Conservation (phyloP, 2,329 filamentous ascomycete genomes). For the Chrysoporthe deuterocubensis region DNA sequence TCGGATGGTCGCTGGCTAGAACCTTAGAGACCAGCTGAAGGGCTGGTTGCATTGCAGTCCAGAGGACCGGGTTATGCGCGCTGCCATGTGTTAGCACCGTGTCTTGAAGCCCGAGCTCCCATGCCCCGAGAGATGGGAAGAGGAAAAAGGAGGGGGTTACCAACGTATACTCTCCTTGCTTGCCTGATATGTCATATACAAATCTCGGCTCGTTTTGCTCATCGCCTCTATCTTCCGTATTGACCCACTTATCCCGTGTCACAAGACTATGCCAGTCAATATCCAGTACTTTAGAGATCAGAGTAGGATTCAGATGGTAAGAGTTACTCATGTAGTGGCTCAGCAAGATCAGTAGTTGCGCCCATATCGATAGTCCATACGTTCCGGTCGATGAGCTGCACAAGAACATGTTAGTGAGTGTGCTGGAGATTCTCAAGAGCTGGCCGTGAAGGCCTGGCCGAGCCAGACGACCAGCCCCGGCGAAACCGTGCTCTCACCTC, state of each 20-base stretch:
- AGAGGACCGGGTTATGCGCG: conserved; percentile 7
- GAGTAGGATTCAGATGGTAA: neutral
- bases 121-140: neutral
- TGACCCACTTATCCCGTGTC: conserved; percentile 18
- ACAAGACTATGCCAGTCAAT: conserved; percentile 14
- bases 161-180: conserved; percentile 23
- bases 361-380: conserved; percentile 19
- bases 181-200: conserved; percentile 19
- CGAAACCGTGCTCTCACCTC: conserved; percentile 9
- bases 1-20: conserved; percentile 22
- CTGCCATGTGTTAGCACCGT: neutral
- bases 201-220: neutral
- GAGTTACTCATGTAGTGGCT: conserved; percentile 24
- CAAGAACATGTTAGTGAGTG: neutral
- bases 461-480: neutral
- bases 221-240: neutral
- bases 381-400: conserved; percentile 13
- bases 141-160: neutral
- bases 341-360: conserved; percentile 17
- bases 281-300: neutral
- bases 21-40: conserved; percentile 23
- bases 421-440: neutral
- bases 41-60: conserved; percentile 25
- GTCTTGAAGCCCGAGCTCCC: neutral
- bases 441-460: neutral